Evolutionary conservation across 2,329 filamentous ascomycete species (phyloP), one percentile per base, ranked within the genome.

Genomic region (Lachnellula cervina): DNA sequence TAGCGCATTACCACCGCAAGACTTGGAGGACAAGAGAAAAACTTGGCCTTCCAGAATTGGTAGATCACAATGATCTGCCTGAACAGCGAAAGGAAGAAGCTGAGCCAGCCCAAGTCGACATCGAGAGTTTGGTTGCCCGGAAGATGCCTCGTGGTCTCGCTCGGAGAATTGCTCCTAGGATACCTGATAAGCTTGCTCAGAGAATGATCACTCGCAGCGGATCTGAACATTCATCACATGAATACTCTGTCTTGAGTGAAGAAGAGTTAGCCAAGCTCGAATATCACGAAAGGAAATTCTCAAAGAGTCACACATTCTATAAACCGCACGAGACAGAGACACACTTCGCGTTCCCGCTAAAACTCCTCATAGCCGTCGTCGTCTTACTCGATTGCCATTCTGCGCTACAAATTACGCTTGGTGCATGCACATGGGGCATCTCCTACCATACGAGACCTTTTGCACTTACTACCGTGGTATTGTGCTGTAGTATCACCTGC

Each of bases 261-360:
- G 73, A 80, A 58, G 86, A 93, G 68, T 87, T 91, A 68, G 77
- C 78, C 57, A 81, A 80, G 51, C 78, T 94, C 11, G 78, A 86
- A 55, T 85, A 92, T 67, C 89, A 94, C 66, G 87, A 91, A 66
- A 79, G 76, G 59, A 93, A 91, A 65, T 87, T 94, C 66, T 80
- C 87, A 68, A 90, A 88, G 65, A 90, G 86, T 0, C 90, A 95
- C 70, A 92, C 88, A 4, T 95, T 93, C 72, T 95, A 94, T 77
- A 91, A 91, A 64, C 89, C 90, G 0, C 87, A 94, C 70, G 90
- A 95, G 71, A 94, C 90, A 0, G 78, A 84, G 48, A 94, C 90
- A 0, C 90, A 95, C 67, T 80, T 83, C 67, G 86, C 89, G 0
- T 95, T 94, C 60, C 89, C 89, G 0, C 75, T 91, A 1, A 79